phyloP scores from a whole-genome alignment of 371 early-diverging fungal genomes.

The Blyttiomyces sp. region DNA sequence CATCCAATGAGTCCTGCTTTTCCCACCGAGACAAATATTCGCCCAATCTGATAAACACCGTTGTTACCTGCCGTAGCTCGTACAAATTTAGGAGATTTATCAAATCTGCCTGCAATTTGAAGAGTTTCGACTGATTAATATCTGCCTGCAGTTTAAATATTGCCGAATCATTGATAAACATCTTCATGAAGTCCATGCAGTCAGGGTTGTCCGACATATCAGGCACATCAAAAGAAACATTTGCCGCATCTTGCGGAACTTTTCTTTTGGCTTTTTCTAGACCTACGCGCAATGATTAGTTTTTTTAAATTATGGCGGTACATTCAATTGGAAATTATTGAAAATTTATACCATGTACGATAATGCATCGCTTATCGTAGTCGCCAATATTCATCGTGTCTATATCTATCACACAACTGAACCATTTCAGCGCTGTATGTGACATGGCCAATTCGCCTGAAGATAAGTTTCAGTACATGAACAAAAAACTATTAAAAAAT shows the following conservation, averaged over 20 bases:
- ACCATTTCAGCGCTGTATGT: constrained; percentile 42
- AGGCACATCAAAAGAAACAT: constrained; percentile 9
- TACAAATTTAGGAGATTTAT: constrained; percentile 36
- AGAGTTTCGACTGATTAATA: constrained; percentile 43
- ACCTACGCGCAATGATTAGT: constrained; percentile 5
- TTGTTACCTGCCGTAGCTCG: constrained; percentile 52
- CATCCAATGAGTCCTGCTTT: constrained; percentile 22
- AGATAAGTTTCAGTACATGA: background rate
- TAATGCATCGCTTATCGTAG: constrained; percentile 50
- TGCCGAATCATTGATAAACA: constrained; percentile 46
- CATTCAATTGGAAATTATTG: background rate
- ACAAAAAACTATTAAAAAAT: too few relatives aligned
- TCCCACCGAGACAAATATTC: constrained; percentile 32
- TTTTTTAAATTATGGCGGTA: background rate
- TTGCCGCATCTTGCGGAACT: constrained; percentile 36
- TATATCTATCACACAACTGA: constrained; percentile 37
- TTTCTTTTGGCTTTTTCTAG: constrained; percentile 39
- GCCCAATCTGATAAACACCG: constrained; percentile 47
- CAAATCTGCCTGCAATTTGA: constrained; percentile 35
- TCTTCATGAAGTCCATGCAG: constrained; percentile 31
- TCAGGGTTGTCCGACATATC: constrained; percentile 5
- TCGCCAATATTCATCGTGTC: constrained; percentile 33
- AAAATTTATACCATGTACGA: constrained; percentile 22
- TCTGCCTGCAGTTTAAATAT: constrained; percentile 52
- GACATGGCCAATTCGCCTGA: constrained; percentile 50